Evolutionary conservation across 2,329 filamentous ascomycete genomes (phyloP).

Genomic region (Aspergillus costaricaensis): DNA sequence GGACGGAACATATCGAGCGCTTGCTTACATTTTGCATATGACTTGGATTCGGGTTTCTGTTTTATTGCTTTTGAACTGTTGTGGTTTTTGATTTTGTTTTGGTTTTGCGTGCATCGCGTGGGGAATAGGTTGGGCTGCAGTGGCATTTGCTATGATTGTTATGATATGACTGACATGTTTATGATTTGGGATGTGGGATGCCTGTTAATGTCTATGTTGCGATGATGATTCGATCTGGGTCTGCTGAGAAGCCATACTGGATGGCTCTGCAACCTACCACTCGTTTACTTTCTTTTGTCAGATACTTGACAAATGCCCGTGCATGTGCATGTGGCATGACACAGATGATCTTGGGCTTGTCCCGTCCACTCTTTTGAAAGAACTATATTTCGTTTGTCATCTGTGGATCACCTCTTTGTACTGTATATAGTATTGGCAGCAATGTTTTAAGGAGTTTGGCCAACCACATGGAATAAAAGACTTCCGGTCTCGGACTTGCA

Average conservation of each 20-base stretch:
- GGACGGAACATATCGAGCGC: slow-evolving; percentile 9
- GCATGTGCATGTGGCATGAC: neutral
- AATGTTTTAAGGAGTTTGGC: neutral
- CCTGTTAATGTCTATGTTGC: slow-evolving; percentile 22
- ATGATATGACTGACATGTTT: slow-evolving; percentile 28
- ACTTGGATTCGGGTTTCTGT: slow-evolving; percentile 15
- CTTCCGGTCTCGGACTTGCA: neutral
- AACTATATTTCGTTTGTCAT: slow-evolving; percentile 18
- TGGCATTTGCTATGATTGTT: slow-evolving; percentile 27
- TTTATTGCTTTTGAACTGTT: slow-evolving; percentile 2
- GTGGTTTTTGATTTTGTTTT: slow-evolving; percentile 1
- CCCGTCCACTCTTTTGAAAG: slow-evolving; percentile 15
- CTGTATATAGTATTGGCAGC: slow-evolving; percentile 8
- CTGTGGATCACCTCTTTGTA: slow-evolving; percentile 5
- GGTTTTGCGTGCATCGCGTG: slow-evolving; percentile 23
- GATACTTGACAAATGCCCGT: neutral
- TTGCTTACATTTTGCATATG: slow-evolving; percentile 3
- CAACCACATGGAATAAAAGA: neutral
- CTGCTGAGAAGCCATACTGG: slow-evolving; percentile 16
- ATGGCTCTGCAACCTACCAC: slow-evolving; percentile 13
- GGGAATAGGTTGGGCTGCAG: slow-evolving; percentile 17
- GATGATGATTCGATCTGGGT: slow-evolving; percentile 7
- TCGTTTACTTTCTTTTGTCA: slow-evolving; percentile 14
- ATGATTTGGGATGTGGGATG: slow-evolving; percentile 22
- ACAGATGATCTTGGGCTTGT: slow-evolving; percentile 1